phyloP scores from a whole-genome alignment of 2,329 filamentous ascomycete genomes.

The Leptographium procerum region DNA sequence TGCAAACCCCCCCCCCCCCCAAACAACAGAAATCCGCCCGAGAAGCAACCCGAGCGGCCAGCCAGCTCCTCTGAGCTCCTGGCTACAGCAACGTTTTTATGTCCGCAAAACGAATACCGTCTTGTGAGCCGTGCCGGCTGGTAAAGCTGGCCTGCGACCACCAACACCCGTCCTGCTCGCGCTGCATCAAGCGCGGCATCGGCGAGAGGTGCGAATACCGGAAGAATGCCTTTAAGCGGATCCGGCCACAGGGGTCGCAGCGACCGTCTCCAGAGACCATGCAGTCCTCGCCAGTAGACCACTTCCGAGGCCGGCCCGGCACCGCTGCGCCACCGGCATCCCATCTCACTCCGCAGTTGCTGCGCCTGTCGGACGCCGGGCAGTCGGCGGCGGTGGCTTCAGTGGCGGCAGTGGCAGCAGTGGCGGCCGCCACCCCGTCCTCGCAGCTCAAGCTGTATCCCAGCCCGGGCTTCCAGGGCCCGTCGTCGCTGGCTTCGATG shows the following conservation, averaged over 20 bases:
- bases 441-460: constrained; percentile 3
- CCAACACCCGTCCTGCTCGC: constrained; percentile 2
- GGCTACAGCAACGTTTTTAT: too few relatives aligned
- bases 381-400: background rate
- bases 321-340: background rate
- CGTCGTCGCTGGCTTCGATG: constrained; percentile 5
- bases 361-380: background rate
- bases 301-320: background rate
- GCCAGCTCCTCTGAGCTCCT: too few relatives aligned
- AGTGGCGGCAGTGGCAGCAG: too few relatives aligned
- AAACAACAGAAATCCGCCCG: too few relatives aligned
- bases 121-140: constrained; percentile 5
- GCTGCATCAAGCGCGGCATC: constrained; percentile 1
- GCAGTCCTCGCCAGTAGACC: background rate
- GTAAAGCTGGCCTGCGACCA: constrained; percentile 7
- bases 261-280: background rate
- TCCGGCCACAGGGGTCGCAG: background rate
- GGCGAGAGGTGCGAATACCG: constrained; percentile 2
- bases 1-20: too few relatives aligned
- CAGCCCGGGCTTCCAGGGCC: constrained; percentile 5
- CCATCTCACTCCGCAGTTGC: background rate
- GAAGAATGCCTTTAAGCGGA: constrained; percentile 3
- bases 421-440: too few relatives aligned
- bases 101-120: background rate
- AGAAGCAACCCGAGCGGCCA: too few relatives aligned